Base-by-base conservation (phyloP, 2,329 filamentous ascomycete genomes). In the Drechslera avenae region DNA sequence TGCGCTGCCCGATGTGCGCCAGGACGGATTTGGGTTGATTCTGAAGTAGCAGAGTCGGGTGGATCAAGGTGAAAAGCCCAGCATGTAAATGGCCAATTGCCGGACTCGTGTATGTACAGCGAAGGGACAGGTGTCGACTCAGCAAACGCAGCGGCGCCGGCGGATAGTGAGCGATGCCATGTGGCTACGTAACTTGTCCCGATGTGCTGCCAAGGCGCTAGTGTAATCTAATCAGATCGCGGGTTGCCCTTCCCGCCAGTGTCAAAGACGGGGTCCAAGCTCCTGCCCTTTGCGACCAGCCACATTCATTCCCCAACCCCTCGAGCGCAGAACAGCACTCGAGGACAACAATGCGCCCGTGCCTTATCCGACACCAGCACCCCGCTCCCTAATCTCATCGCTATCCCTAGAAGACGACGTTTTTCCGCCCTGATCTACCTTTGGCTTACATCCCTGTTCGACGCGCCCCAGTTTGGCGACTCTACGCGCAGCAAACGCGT, bases 171-270 rank as follows among this genome's bases (percentile, higher is more conserved):
- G 36, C 26, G 30, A 28, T 32, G 36, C 28, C 49, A 45, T 63
- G 47, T 61, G 58, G 66, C 66, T 65, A 70, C 67, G 67, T 68
- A 65, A 62, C 65, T 41, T 52, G 44, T 63, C 60, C 60, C 52
- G 56, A 50, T 17, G n/a, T 26, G 10, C 18, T 13, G 56, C 60
- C 53, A 59, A 61, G 55, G 34, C 34, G 32, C 46, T 49, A 50
- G 42, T 52, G 39, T 48, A 37, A 45, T 45, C 39, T 49, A 42
- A 50, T 42, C 49, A 33, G 17, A 16, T 30, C 40, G 35, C 31
- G 16, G 21, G 26, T 40, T 18, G 43, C 30, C 16, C 36, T 37
- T 34, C 33, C 36, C 42, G 42, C 42, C 1, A 13, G n/a, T 10
- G 14, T 26, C 8, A 17, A n/a, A 0, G 42, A 31, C 17, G 19